Evolutionary conservation across 2,329 filamentous ascomycete genomes (phyloP).

Genomic region (Pseudovirgaria hyperparasitica): DNA sequence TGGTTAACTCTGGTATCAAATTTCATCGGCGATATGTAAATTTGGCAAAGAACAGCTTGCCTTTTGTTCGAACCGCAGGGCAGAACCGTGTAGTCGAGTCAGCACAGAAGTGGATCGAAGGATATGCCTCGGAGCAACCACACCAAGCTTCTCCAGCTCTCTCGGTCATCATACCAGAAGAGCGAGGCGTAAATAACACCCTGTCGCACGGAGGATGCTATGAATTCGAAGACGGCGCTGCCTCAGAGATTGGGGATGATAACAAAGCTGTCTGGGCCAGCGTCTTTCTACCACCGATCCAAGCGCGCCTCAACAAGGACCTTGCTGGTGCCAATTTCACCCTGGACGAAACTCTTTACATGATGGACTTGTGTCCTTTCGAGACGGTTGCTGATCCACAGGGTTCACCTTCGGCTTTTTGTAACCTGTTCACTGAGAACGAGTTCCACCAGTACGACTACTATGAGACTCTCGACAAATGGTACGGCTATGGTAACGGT

Average conservation of each 20-base stretch:
- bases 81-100: constrained; percentile 62
- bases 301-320: constrained; percentile 53
- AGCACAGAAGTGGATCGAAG: constrained; percentile 61
- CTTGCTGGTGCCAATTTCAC: constrained; percentile 57
- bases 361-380: constrained; percentile 89
- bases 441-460: constrained; percentile 79
- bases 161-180: constrained; percentile 58
- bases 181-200: constrained; percentile 60
- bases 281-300: constrained; percentile 55
- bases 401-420: constrained; percentile 54
- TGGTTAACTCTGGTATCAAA: constrained; percentile 61
- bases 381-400: constrained; percentile 53
- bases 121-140: constrained; percentile 50
- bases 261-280: constrained; percentile 46
- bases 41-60: constrained; percentile 45
- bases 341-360: constrained; percentile 46
- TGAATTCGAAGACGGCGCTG: constrained; percentile 50
- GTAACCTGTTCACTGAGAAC: constrained; percentile 54
- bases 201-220: constrained; percentile 62
- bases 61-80: constrained; percentile 61
- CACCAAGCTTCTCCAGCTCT: constrained; percentile 29
- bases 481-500: constrained; percentile 67
- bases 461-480: constrained; percentile 67
- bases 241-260: constrained; percentile 33
- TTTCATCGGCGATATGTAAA: constrained; percentile 62